Base-by-base conservation (phyloP, 345 rosid genomes). In the Syzygium grande region DNA sequence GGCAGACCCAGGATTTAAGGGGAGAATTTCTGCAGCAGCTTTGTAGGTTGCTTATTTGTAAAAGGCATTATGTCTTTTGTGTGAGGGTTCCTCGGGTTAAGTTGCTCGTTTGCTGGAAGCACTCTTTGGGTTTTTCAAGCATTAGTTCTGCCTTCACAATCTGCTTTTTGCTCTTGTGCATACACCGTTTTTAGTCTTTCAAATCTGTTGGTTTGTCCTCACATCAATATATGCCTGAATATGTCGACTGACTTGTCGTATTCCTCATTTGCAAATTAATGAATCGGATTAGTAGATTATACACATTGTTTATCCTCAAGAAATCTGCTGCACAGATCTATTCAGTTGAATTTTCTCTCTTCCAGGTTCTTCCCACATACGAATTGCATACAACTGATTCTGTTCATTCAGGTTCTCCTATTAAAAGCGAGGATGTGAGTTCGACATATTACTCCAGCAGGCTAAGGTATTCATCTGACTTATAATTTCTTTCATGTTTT, bases 281-380 rank as follows among this genome's bases (percentile, higher is more conserved):
- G 49, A 23, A 73, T 41, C 23, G 11, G 25, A 34, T 34, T 34
- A 73, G 80, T 34, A 19, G 25, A 73, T 34, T 34, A 73, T 73
- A 73, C 80, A 73, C 49, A 34, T 17, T 38, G 80, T 34, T 41
- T 73, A 38, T 73, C 23, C 49, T 38, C 5, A 9, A 34, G 21
- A 38, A 73, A 38, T 38, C 12, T 73, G 38, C 61, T 73, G 84
- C 84, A 46, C 53, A 73, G 25, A 34, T 85, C 23, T 68, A 88
- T 79, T 85, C 49, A 52, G 53, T 85, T 46, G 73, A 58, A 51
- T 92, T 65, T 87, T 89, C 90, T 90, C 87, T 88, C 88, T 15
- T 90, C 89, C 93, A 97, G 99, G 96, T 96, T 92, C 96, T 91
- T 87, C 94, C 97, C 41, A 63, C 87, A 68, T 87, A 91, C 80